These are phyloP conservation scores for Meredithiella fracta DNA, from an alignment of 2,329 filamentous ascomycete species.

Conservation along the genomic window DNA sequence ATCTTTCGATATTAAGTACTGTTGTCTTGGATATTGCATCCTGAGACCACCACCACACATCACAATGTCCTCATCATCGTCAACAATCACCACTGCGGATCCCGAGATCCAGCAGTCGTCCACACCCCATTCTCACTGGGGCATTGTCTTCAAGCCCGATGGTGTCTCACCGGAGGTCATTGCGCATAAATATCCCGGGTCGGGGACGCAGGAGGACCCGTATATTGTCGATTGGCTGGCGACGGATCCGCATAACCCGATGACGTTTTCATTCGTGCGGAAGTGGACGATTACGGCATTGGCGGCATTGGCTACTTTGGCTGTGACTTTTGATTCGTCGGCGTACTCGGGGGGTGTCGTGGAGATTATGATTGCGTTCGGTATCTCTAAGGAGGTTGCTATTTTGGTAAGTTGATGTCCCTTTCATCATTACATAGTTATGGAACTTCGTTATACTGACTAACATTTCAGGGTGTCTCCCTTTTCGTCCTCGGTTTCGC, in stretches of 20 bases:
- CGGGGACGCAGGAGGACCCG: conserved; percentile 50
- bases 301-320: conserved; percentile 50
- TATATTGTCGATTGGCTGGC: conserved; percentile 53
- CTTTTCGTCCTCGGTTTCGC: conserved; percentile 47
- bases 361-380: conserved; percentile 39
- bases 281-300: conserved; percentile 49
- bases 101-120: conserved; percentile 25
- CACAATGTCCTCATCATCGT: conserved; percentile 10
- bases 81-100: conserved; percentile 20
- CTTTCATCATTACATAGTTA: neutral
- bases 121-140: conserved; percentile 29
- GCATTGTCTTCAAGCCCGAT: conserved; percentile 39
- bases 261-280: conserved; percentile 36
- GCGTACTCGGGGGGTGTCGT: conserved; percentile 44
- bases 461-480: conserved; percentile 32
- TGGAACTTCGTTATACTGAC: neutral
- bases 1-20: too few relatives aligned
- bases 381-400: conserved; percentile 32
- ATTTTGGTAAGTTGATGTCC: conserved; percentile 26
- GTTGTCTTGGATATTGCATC: neutral
- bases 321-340: conserved; percentile 52
- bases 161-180: conserved; percentile 41
- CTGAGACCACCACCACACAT: neutral
- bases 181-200: conserved; percentile 37
- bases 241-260: conserved; percentile 50